These are phyloP conservation scores for Candida suzukii DNA, from an alignment of 805 yeast species.

Conservation along the genomic window DNA sequence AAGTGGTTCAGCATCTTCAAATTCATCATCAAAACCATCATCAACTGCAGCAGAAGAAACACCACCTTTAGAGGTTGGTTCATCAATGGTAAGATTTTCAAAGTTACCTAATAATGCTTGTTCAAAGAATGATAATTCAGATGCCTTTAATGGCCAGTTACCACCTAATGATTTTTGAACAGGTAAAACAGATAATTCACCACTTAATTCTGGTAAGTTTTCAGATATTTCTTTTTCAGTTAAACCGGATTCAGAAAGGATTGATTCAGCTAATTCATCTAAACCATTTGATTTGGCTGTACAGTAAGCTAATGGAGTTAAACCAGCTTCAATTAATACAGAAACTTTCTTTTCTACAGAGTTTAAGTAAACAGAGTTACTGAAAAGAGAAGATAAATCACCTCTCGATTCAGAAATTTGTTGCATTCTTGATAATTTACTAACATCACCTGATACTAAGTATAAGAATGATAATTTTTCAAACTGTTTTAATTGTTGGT, in stretches of 20 bases:
- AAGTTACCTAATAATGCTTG: conserved; percentile 74
- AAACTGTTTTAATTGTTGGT: conserved; percentile 79
- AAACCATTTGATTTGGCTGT: conserved; percentile 85
- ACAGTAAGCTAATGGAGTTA: conserved; percentile 86
- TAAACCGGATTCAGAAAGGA: conserved; percentile 64
- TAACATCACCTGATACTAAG: conserved; percentile 71
- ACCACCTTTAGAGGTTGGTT: conserved; percentile 7
- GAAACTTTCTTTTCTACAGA: conserved; percentile 69
- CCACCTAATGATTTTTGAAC: conserved; percentile 38
- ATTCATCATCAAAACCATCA: conserved; percentile 27
- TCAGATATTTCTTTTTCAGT: conserved; percentile 53
- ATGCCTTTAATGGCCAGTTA: conserved; percentile 80
- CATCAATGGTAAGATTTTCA: conserved; percentile 54
- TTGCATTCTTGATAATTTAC: conserved; percentile 77
- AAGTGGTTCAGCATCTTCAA: conserved; percentile 37
- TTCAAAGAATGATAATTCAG: conserved; percentile 76
- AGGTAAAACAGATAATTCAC: conserved; percentile 35
- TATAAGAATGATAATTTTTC: conserved; percentile 89
- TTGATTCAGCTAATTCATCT: conserved; percentile 63
- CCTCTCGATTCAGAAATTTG: conserved; percentile 84
- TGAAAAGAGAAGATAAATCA: conserved; percentile 71
- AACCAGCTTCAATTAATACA: conserved; percentile 69
- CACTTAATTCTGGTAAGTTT: conserved; percentile 25
- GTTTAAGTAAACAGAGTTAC: conserved; percentile 72
- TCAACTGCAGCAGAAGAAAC: conserved; percentile 5